phyloP scores from a whole-genome alignment of 768 basidiomycete genomes.

The Tricholoma bakamatsutake region DNA sequence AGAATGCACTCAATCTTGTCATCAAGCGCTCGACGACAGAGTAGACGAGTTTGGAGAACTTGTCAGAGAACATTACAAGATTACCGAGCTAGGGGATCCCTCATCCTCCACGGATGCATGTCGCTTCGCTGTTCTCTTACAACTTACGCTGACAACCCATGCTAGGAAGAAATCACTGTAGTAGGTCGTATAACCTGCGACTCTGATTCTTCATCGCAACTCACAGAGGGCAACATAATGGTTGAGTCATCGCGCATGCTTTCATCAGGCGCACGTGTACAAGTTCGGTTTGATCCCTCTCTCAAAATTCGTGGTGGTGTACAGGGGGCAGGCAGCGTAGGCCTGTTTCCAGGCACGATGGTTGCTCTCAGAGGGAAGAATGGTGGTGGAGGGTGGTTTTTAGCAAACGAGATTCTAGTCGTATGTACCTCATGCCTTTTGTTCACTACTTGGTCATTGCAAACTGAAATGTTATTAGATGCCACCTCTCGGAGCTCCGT shows the following conservation, averaged over 20 bases:
- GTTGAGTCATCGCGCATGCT: constrained; percentile 83
- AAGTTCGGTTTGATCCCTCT: constrained; percentile 62
- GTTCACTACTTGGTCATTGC: not conserved
- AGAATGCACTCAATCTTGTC: not conserved
- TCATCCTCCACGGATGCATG: constrained; percentile 37
- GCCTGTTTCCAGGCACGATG: constrained; percentile 86
- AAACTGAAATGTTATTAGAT: constrained; percentile 36
- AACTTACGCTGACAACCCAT: not conserved
- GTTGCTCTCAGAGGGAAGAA: constrained; percentile 85
- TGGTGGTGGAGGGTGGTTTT: constrained; percentile 85
- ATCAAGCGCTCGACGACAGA: constrained; percentile 70
- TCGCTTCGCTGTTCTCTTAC: not conserved
- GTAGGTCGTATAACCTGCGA: constrained; percentile 76
- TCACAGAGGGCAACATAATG: constrained; percentile 66
- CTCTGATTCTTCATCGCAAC: constrained; percentile 55
- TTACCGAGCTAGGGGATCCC: constrained; percentile 77
- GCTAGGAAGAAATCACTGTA: constrained; percentile 57
- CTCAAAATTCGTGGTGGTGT: constrained; percentile 61
- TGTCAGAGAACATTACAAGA: constrained; percentile 61
- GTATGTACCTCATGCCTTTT: constrained; percentile 40
- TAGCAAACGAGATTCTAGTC: constrained; percentile 72
- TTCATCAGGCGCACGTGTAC: constrained; percentile 58
- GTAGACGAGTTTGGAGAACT: constrained; percentile 84
- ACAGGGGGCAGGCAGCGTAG: constrained; percentile 57
- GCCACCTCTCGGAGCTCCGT: constrained; percentile 46